A percentile compares a stretch with the other conserved stretches of the same genome.
phyloP scores from a whole-genome alignment of 2,329 filamentous ascomycete genomes.

The Sporothrix dimorphospora region DNA sequence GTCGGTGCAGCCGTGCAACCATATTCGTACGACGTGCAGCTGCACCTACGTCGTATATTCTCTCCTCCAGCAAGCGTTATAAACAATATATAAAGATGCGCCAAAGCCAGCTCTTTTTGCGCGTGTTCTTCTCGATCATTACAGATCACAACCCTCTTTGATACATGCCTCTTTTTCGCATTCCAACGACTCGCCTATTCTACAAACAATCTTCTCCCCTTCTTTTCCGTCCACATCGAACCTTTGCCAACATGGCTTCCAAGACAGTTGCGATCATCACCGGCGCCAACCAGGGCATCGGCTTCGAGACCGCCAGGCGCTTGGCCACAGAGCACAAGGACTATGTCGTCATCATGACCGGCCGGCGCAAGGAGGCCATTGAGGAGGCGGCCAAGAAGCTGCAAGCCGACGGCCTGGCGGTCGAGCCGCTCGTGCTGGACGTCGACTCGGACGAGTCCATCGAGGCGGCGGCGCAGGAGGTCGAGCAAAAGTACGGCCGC shows the following conservation, averaged over 20 bases:
- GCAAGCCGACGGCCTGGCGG: slow-evolving; percentile 36
- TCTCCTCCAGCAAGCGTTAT: neutral
- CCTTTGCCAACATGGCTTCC: slow-evolving; percentile 23
- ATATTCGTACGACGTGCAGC: neutral
- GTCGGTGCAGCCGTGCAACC: neutral
- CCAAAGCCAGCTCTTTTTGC: neutral
- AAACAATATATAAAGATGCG: slow-evolving; percentile 5
- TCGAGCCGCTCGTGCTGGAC: slow-evolving; percentile 48
- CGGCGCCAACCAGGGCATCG: slow-evolving; percentile 49
- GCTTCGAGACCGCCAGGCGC: slow-evolving; percentile 47
- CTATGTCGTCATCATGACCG: slow-evolving; percentile 47
- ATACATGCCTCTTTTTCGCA: neutral
- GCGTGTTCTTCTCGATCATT: neutral
- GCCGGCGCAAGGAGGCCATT: slow-evolving; percentile 44
- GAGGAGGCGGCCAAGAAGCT: slow-evolving; percentile 42
- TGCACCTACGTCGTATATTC: too few relatives aligned
- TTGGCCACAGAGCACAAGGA: slow-evolving; percentile 42
- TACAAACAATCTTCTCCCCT: neutral
- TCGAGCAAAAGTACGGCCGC: slow-evolving; percentile 40
- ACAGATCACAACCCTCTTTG: neutral
- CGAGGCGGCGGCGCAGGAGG: slow-evolving; percentile 39
- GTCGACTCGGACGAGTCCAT: slow-evolving; percentile 49
- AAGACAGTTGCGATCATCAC: slow-evolving; percentile 42
- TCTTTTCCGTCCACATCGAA: neutral
- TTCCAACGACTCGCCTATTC: neutral